Base-by-base conservation (phyloP, 2,329 filamentous ascomycete species). In the Leptodontidium sp. region DNA sequence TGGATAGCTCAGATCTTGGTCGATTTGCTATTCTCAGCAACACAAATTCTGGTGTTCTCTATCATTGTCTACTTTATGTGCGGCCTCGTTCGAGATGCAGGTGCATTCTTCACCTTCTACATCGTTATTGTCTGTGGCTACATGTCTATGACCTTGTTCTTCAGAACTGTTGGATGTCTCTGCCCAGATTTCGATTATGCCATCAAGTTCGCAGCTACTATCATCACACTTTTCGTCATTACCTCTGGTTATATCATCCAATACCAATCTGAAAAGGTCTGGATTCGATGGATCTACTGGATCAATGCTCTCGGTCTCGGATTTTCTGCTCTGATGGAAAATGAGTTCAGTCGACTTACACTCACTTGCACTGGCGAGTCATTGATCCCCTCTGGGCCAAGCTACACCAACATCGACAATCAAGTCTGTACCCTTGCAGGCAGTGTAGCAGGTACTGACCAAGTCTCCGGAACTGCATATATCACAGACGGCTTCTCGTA, bases 231-330 rank as follows among this genome's bases (percentile, higher is more conserved):
- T n/a, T 93, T 94, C 74, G 88, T 96, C 32, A 83, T 93, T 24
- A 96, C 93, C 0, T 91, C 90, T 0, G 93, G 93, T 4, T 97
- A 96, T 79, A 81, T 97, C 52, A 95, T 97, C 68, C 93, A 94
- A 77, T 94, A 92, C 78, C 86, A 90, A 61, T 87, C 84, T 1
- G 87, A 92, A 74, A 90, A 93, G 74, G 88, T 90, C 4, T 95
- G 92, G 90, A 78, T 94, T 6, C 84, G 91, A 21, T 96, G 93
- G 93, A 89, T 95, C 69, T 93, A 89, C 81, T 95, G 90, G 83
- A 82, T 94, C 78, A 93, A 94, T 70, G 85, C 90, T 0, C 82
- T 94, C 0, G 93, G 92, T 57, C 84, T 96, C 1, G 88, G 89
- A 0, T 97, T 97, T 77, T 87, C 90, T 12, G 84, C 89, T 1